phyloP scores from a whole-genome alignment of 257 asterid species.

The Coffea canephora region DNA sequence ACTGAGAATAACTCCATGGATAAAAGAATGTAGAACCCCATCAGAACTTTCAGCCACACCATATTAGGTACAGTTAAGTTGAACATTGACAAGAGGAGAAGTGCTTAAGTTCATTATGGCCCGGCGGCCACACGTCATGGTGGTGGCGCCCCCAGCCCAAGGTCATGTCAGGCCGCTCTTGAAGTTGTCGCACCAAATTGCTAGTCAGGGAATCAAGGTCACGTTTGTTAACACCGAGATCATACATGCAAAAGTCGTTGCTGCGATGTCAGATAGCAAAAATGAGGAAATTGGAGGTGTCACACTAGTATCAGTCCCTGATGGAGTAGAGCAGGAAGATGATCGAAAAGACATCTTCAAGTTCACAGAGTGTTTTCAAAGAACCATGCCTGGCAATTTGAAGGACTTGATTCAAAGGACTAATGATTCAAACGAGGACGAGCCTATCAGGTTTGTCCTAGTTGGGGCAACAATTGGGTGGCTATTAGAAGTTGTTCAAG shows the following conservation, averaged over 20 bases:
- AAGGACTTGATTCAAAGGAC: conserved; percentile 21
- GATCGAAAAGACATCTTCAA: conserved; percentile 14
- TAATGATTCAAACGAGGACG: conserved; percentile 17
- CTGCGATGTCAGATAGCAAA: conserved; percentile 11
- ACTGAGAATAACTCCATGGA: neutral
- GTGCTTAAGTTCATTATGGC: conserved; percentile 1
- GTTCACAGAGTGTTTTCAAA: conserved; percentile 4
- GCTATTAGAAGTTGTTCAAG: conserved; percentile 25
- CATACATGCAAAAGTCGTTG: conserved; percentile 29
- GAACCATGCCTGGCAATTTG: conserved; percentile 17
- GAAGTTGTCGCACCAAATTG: conserved; percentile 34
- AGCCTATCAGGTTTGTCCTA: conserved; percentile 28
- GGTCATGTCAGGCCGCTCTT: conserved; percentile 54
- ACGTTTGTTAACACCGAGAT: conserved; percentile 49
- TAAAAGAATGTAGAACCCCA: neutral
- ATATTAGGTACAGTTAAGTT: neutral
- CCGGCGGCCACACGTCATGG: conserved; percentile 28
- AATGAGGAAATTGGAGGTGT: conserved; percentile 6
- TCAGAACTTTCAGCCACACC: neutral
- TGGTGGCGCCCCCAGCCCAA: conserved; percentile 49
- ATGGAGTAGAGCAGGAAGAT: conserved; percentile 21
- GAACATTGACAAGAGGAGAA: neutral
- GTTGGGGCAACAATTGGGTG: conserved; percentile 32
- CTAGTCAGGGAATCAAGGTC: conserved; percentile 46
- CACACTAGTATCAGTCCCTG: conserved; percentile 28